These are phyloP conservation scores for Trichoderma guizhouense DNA, from an alignment of 2,329 filamentous ascomycete species.

Conservation along the genomic window DNA sequence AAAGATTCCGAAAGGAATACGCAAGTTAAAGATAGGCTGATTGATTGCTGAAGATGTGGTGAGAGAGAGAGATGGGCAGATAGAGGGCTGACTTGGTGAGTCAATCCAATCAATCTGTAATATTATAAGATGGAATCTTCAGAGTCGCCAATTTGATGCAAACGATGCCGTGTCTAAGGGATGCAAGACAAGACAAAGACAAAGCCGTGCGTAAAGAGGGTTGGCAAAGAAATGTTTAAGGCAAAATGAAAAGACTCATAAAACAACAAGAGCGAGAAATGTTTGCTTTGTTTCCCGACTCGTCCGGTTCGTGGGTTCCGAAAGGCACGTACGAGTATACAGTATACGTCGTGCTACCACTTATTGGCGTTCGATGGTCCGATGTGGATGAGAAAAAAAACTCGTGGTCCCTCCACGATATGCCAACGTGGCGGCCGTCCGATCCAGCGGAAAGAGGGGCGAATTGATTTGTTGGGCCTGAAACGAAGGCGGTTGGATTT, in stretches of 20 bases:
- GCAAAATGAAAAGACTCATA: not conserved
- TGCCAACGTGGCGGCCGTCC: slow-evolving; percentile 20
- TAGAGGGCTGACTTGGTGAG: not conserved
- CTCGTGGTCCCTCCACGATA: slow-evolving; percentile 10
- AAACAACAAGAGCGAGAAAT: not conserved
- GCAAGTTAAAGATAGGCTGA: not conserved
- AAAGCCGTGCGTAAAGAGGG: not conserved
- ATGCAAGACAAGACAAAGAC: not conserved
- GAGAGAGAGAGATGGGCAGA: not conserved
- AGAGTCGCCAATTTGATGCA: not conserved
- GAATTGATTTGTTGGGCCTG: not conserved
- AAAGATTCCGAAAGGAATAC: not conserved
- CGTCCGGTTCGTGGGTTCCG: slow-evolving; percentile 2
- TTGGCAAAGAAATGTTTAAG: not conserved
- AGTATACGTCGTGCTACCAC: not conserved
- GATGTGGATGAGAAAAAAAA: not conserved
- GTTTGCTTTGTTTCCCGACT: not conserved
- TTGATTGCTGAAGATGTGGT: not conserved
- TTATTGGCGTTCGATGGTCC: not conserved
- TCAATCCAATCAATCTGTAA: not conserved
- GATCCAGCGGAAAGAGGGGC: slow-evolving; percentile 20
- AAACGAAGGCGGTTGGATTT: slow-evolving; percentile 13
- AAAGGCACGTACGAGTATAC: not conserved
- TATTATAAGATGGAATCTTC: not conserved
- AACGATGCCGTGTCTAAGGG: slow-evolving; percentile 8